phyloP scores from a whole-genome alignment of 441 rosid species.

The Manihot esculenta region DNA sequence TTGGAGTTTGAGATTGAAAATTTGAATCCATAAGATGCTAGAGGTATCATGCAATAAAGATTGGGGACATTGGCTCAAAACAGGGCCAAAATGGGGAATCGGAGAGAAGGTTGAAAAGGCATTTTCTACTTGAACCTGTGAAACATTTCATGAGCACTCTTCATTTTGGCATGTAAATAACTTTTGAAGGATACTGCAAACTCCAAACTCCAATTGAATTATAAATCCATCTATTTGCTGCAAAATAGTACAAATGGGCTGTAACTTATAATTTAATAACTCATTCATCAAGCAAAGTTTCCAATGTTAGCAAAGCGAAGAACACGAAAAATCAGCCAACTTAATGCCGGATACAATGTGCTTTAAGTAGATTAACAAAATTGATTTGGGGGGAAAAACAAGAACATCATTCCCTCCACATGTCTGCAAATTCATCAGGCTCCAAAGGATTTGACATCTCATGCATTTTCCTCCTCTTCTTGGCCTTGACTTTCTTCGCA shows the following conservation, averaged over 20 bases:
- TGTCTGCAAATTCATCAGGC: constrained; percentile 90
- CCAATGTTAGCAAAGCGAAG: background rate
- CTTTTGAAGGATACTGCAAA: too few species aligned
- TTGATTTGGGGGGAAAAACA: background rate
- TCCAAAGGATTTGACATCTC: constrained; percentile 75
- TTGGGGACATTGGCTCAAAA: too few species aligned
- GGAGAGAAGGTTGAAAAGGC: too few species aligned
- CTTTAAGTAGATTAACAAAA: constrained; percentile 1
- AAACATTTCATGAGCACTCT: too few species aligned
- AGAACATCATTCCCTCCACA: constrained; percentile 70
- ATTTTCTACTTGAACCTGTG: too few species aligned
- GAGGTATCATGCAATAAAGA: too few species aligned
- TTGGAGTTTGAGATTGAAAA: too few species aligned
- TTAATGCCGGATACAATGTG: background rate
- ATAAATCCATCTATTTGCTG: too few species aligned
- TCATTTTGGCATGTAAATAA: too few species aligned
- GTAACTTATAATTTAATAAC: background rate
- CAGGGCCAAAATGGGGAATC: too few species aligned
- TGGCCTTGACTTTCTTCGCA: constrained; percentile 89
- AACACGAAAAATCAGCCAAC: background rate
- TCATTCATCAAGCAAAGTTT: background rate
- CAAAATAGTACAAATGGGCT: background rate
- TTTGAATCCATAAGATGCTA: too few species aligned
- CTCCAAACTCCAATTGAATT: too few species aligned
- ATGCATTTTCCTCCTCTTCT: constrained; percentile 84